phyloP scores from a whole-genome alignment of 371 early-diverging fungal species.

The Zychaea mexicana region DNA sequence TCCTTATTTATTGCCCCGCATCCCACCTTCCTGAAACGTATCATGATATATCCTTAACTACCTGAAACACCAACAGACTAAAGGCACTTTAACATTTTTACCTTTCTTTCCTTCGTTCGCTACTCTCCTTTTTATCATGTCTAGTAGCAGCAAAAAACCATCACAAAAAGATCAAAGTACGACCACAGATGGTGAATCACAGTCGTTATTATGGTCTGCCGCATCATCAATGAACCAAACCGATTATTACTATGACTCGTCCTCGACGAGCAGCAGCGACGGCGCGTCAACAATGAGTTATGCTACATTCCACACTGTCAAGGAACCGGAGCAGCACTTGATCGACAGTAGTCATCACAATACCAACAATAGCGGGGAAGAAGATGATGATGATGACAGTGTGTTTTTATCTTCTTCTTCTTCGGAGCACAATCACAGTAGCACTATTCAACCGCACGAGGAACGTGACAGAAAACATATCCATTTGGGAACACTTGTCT shows the following conservation, averaged over 20 bases:
- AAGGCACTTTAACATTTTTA: not conserved
- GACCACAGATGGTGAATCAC: not conserved
- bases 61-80: not conserved
- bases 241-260: not conserved
- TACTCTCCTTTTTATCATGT: not conserved
- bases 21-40: slow-evolving; percentile 4
- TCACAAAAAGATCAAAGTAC: not conserved
- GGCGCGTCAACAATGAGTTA: not conserved
- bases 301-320: slow-evolving; percentile 5
- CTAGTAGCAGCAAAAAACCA: not conserved
- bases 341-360: not conserved
- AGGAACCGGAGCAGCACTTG: slow-evolving; percentile 4
- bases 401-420: not conserved
- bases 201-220: not conserved
- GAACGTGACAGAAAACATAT: not conserved
- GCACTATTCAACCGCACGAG: not conserved
- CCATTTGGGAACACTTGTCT: not conserved
- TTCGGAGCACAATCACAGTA: not conserved
- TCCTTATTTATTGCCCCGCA: too few relatives aligned
- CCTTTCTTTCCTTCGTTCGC: not conserved
- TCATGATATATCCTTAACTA: not conserved
- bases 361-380: not conserved
- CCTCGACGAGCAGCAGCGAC: not conserved
- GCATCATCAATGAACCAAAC: not conserved
- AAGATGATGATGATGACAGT: not conserved